phyloP scores from a whole-genome alignment of 805 yeast species.

The Scheffersomyces lignosus region DNA sequence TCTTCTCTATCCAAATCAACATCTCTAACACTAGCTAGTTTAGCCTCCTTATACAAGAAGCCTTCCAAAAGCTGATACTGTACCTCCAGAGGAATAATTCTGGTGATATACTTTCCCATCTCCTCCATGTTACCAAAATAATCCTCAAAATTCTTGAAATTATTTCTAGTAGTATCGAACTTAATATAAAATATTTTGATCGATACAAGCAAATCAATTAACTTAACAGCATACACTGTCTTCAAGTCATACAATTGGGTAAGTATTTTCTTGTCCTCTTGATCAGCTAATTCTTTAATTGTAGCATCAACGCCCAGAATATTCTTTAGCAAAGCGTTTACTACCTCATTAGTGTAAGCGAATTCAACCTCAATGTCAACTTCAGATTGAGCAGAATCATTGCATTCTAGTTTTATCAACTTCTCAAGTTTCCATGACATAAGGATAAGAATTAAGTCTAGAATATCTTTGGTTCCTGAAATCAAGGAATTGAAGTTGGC shows the following conservation, averaged over 20 bases:
- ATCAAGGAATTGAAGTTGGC: slow-evolving; percentile 10
- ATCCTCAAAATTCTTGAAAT: slow-evolving; percentile 28
- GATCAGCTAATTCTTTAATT: background rate
- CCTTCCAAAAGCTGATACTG: slow-evolving; percentile 37
- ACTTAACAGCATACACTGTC: slow-evolving; percentile 21
- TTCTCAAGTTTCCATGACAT: slow-evolving; percentile 38
- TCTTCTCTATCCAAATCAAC: slow-evolving; percentile 50
- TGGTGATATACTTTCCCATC: slow-evolving; percentile 17
- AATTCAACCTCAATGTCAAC: slow-evolving; percentile 18
- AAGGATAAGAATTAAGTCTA: slow-evolving; percentile 26
- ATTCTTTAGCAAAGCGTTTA: background rate
- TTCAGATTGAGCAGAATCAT: slow-evolving; percentile 17
- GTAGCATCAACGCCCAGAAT: background rate
- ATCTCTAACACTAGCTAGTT: slow-evolving; percentile 35
- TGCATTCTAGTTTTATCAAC: slow-evolving; percentile 21
- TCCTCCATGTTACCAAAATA: slow-evolving; percentile 26
- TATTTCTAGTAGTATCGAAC: slow-evolving; percentile 16
- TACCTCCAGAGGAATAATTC: slow-evolving; percentile 25
- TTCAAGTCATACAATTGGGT: slow-evolving; percentile 23
- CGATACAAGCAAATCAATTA: slow-evolving; percentile 34
- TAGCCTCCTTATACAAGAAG: slow-evolving; percentile 51
- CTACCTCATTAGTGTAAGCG: background rate
- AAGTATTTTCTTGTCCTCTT: slow-evolving; percentile 7
- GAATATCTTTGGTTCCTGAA: slow-evolving; percentile 15
- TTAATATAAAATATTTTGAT: slow-evolving; percentile 34